These are phyloP conservation scores for Boletus rubroflammeus DNA, from an alignment of 768 basidiomycete species.

Conservation along the genomic window DNA sequence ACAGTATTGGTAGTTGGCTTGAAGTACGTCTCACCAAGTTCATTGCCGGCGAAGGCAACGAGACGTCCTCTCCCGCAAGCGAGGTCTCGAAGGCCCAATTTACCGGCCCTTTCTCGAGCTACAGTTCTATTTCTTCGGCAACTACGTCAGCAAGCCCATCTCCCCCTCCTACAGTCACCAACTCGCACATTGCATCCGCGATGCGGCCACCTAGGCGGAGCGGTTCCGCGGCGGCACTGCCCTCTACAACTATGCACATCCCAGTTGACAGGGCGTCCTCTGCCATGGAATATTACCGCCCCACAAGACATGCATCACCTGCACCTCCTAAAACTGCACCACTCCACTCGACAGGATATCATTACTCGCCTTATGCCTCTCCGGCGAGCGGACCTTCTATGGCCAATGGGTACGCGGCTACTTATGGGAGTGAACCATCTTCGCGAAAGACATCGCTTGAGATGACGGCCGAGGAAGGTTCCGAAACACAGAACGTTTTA, in stretches of 20 bases:
- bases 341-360: constrained; percentile 39
- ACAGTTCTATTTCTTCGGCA: constrained; percentile 84
- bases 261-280: constrained; percentile 73
- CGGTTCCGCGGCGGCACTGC: constrained; percentile 66
- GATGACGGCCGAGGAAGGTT: constrained; percentile 27
- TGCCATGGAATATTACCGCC: constrained; percentile 68
- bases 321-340: constrained; percentile 51
- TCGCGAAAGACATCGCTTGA: constrained; percentile 30
- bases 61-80: constrained; percentile 35
- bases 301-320: constrained; percentile 49
- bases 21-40: constrained; percentile 91
- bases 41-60: constrained; percentile 86
- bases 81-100: constrained; percentile 37
- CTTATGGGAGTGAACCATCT: constrained; percentile 32
- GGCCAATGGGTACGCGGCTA: constrained; percentile 37
- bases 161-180: constrained; percentile 56
- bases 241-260: constrained; percentile 43
- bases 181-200: constrained; percentile 32
- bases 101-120: constrained; percentile 88
- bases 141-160: constrained; percentile 74
- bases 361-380: constrained; percentile 29
- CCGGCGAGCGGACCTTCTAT: constrained; percentile 24
- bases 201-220: constrained; percentile 51
- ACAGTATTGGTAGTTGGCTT: constrained; percentile 88
- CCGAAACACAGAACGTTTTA: constrained; percentile 6